phyloP scores from a whole-genome alignment of 768 basidiomycete species.

The Macrocybe gigantea region DNA sequence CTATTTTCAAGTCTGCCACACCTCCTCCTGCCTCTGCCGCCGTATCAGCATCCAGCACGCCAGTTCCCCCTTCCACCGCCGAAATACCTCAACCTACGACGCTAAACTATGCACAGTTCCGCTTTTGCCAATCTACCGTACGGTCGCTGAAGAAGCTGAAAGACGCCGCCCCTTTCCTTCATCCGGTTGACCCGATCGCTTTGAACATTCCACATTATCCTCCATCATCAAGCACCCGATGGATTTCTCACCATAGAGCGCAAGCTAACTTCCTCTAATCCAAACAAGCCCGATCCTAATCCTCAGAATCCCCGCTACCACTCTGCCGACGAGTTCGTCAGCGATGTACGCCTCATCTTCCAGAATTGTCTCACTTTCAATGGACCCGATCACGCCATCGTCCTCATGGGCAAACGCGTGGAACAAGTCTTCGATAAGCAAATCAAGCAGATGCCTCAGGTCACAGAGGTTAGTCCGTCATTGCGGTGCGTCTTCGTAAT shows the following conservation, averaged over 20 bases:
- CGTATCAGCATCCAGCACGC: slow-evolving; percentile 28
- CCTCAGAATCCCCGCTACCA: slow-evolving; percentile 69
- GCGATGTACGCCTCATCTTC: slow-evolving; percentile 85
- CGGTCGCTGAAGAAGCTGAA: slow-evolving; percentile 83
- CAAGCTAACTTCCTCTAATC: slow-evolving; percentile 78
- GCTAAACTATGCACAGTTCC: slow-evolving; percentile 66
- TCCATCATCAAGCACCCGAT: slow-evolving; percentile 86
- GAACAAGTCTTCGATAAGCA: slow-evolving; percentile 86
- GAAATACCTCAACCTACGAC: slow-evolving; percentile 23
- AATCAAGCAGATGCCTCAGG: slow-evolving; percentile 74
- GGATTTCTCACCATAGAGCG: slow-evolving; percentile 93
- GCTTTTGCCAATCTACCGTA: slow-evolving; percentile 72
- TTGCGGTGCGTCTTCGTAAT: slow-evolving; percentile 3
- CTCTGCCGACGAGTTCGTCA: slow-evolving; percentile 73
- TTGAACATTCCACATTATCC: slow-evolving; percentile 84
- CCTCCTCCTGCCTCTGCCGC: slow-evolving; percentile 61
- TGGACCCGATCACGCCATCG: slow-evolving; percentile 81
- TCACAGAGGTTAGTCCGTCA: slow-evolving; percentile 57
- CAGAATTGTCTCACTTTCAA: slow-evolving; percentile 89
- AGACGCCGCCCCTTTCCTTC: slow-evolving; percentile 75
- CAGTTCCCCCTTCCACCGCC: slow-evolving; percentile 26
- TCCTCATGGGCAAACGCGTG: slow-evolving; percentile 73
- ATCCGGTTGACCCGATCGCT: slow-evolving; percentile 84
- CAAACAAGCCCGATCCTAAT: slow-evolving; percentile 68
- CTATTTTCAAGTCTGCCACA: slow-evolving; percentile 37